phyloP scores from a whole-genome alignment of 1,139 yeast genomes.

The Geotrichum histeridarum region DNA sequence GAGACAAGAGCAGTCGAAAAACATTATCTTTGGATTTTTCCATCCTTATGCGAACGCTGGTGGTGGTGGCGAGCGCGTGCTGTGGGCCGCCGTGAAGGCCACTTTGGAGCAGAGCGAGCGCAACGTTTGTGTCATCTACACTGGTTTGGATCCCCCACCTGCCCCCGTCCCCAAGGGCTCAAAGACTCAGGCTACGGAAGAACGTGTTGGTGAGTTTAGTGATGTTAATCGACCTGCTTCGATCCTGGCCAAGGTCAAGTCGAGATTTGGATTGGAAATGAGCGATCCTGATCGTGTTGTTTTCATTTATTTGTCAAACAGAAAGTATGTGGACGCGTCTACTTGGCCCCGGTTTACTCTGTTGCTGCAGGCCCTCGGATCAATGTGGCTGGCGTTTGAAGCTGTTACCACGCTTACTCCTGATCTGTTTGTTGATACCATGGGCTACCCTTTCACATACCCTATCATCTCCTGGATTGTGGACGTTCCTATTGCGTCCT shows the following conservation, averaged over 20 bases:
- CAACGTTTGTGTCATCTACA: slow-evolving; percentile 69
- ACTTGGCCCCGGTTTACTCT: slow-evolving; percentile 80
- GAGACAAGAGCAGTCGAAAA: slow-evolving; percentile 28
- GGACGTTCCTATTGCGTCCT: slow-evolving; percentile 72
- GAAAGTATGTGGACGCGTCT: slow-evolving; percentile 60
- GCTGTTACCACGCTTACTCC: slow-evolving; percentile 70
- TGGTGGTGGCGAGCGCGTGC: slow-evolving; percentile 96
- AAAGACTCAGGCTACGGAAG: not conserved
- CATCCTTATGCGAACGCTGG: slow-evolving; percentile 96
- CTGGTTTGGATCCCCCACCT: slow-evolving; percentile 47
- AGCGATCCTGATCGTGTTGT: slow-evolving; percentile 49
- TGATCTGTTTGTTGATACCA: slow-evolving; percentile 90
- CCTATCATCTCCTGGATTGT: slow-evolving; percentile 45
- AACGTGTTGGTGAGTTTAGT: slow-evolving; percentile 10
- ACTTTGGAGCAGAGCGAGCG: slow-evolving; percentile 51
- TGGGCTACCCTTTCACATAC: slow-evolving; percentile 87
- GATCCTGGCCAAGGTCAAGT: slow-evolving; percentile 54
- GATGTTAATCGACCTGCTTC: slow-evolving; percentile 43
- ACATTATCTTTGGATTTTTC: slow-evolving; percentile 69
- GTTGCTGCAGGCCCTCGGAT: slow-evolving; percentile 82
- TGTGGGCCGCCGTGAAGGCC: slow-evolving; percentile 87
- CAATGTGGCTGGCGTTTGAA: slow-evolving; percentile 61
- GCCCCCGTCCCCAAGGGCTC: slow-evolving; percentile 9
- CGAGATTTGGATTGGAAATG: slow-evolving; percentile 63
- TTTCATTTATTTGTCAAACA: slow-evolving; percentile 62